These are phyloP conservation scores for Mortierella sp. DNA, from an alignment of 371 early-diverging fungal species.

Conservation along the genomic window DNA sequence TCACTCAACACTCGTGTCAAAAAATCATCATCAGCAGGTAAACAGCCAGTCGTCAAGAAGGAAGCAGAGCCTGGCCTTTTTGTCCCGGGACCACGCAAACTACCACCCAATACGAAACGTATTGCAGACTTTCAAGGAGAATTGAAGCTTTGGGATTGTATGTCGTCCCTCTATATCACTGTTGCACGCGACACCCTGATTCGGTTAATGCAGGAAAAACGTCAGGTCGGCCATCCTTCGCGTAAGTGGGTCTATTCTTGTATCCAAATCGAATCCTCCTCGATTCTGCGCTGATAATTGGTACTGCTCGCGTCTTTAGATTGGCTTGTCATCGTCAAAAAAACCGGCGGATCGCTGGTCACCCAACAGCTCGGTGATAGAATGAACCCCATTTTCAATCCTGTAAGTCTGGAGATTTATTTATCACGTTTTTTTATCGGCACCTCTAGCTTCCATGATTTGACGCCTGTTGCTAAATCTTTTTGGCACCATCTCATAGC, in stretches of 20 bases:
- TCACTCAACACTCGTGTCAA: no score
- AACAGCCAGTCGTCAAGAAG: slow-evolving; percentile 5
- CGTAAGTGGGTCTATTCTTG: no score
- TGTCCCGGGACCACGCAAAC: slow-evolving; percentile 16
- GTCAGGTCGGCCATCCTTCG: neutral
- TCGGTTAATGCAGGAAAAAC: slow-evolving; percentile 8
- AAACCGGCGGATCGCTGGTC: slow-evolving; percentile 54
- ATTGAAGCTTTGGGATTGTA: slow-evolving; percentile 66
- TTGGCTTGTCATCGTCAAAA: slow-evolving; percentile 64
- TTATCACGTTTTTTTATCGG: neutral
- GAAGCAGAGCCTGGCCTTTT: slow-evolving; percentile 25
- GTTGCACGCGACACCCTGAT: slow-evolving; percentile 46
- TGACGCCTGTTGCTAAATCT: no score
- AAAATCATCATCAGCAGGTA: no score
- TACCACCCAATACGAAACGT: slow-evolving; percentile 15
- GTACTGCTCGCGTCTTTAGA: slow-evolving; percentile 22
- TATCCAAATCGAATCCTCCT: no score
- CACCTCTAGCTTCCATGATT: neutral
- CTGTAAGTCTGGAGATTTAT: slow-evolving; percentile 25
- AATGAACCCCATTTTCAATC: slow-evolving; percentile 81
- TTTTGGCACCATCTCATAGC: no score
- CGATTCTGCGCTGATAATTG: no score
- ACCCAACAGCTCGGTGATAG: slow-evolving; percentile 70
- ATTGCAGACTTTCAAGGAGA: slow-evolving; percentile 58
- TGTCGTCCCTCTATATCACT: slow-evolving; percentile 57